These are phyloP conservation scores for Lojkania enalia DNA, from an alignment of 2,329 filamentous ascomycete genomes.

Conservation along the genomic window DNA sequence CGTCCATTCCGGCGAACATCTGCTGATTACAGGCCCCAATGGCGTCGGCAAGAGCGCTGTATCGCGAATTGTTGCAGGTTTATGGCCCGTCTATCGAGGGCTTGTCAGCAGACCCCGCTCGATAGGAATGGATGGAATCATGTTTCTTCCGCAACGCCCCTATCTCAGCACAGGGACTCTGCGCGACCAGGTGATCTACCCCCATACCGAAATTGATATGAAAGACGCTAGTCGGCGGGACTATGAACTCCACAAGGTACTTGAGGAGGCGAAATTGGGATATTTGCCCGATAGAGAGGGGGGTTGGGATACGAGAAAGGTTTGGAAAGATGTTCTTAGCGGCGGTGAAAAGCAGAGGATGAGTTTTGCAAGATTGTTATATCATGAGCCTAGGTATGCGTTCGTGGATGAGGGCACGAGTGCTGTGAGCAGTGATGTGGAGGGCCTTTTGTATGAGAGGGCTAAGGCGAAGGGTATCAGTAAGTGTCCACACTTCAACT, in stretches of 20 bases:
- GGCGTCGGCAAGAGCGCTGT: constrained; percentile 93
- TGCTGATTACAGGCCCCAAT: constrained; percentile 92
- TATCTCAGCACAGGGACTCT: constrained; percentile 92
- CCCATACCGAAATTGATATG: constrained; percentile 94
- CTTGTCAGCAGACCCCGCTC: constrained; percentile 84
- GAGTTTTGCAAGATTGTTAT: constrained; percentile 85
- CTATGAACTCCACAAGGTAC: constrained; percentile 72
- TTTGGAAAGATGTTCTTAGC: constrained; percentile 98
- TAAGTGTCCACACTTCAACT: constrained; percentile 54
- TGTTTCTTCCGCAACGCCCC: constrained; percentile 94
- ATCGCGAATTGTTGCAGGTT: constrained; percentile 80
- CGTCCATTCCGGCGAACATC: constrained; percentile 85
- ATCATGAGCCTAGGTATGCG: constrained; percentile 92
- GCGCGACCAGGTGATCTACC: constrained; percentile 96
- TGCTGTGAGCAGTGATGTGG: constrained; percentile 91
- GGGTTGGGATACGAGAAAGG: constrained; percentile 94
- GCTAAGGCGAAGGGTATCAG: constrained; percentile 93
- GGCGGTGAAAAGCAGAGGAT: constrained; percentile 97
- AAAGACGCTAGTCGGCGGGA: constrained; percentile 76
- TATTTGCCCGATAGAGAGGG: constrained; percentile 92
- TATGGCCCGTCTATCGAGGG: constrained; percentile 96
- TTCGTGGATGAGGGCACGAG: constrained; percentile 96
- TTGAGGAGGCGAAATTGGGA: constrained; percentile 82
- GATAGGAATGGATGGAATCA: constrained; percentile 86
- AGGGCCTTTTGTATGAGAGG: constrained; percentile 88